Conservation (phyloP, 1,139 yeast genomes). For the Scheffersomyces illinoinensis region DNA sequence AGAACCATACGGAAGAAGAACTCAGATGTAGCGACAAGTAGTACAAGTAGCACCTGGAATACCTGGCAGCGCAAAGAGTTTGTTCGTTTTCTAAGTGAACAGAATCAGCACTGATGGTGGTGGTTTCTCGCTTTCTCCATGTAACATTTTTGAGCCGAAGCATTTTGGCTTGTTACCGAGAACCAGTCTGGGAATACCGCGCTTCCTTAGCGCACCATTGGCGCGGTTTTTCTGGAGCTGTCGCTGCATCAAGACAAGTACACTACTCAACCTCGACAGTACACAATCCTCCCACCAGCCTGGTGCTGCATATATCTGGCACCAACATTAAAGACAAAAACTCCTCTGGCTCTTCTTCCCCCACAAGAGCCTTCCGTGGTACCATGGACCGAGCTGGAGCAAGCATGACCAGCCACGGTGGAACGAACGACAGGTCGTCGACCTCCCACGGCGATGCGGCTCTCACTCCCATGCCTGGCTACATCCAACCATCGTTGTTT, state of each 20-base stretch:
- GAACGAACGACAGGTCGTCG: not conserved
- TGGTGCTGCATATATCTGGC: not conserved
- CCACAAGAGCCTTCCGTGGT: not conserved
- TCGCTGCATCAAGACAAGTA: not conserved
- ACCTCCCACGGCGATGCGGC: not conserved
- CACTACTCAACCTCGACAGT: not conserved
- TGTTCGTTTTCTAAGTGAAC: no score
- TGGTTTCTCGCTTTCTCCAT: no score
- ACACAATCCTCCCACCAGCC: not conserved
- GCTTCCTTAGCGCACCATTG: not conserved
- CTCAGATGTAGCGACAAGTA: no score
- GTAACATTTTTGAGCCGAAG: no score
- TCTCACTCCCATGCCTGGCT: not conserved
- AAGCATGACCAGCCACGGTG: not conserved
- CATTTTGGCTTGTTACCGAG: no score
- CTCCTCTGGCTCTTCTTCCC: not conserved
- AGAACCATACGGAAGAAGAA: no score
- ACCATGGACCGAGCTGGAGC: not conserved
- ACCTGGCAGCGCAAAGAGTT: no score
- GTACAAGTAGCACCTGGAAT: no score
- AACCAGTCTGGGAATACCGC: not conserved
- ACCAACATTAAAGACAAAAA: not conserved
- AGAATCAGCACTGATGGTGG: no score
- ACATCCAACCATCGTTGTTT: not conserved
- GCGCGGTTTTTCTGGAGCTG: not conserved